phyloP scores from a whole-genome alignment of 2,329 filamentous ascomycete genomes.

The Aspergillus hortae region DNA sequence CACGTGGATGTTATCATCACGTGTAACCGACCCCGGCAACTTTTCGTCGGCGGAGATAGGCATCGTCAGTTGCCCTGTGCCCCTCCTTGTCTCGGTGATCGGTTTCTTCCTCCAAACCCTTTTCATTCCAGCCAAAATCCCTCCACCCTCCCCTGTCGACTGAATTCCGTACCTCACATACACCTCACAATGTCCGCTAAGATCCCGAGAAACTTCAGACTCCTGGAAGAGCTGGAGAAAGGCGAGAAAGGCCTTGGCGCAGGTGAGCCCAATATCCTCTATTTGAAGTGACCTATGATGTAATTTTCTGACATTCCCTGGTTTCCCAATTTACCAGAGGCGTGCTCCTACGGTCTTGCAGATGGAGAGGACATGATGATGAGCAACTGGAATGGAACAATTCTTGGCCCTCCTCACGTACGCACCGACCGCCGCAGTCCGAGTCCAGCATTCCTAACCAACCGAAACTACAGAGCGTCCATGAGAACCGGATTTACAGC shows the following conservation, averaged over 20 bases:
- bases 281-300: not conserved
- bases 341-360: constrained; percentile 93
- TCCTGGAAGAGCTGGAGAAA: constrained; percentile 97
- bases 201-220: constrained; percentile 91
- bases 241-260: constrained; percentile 96
- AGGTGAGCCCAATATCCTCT: constrained; percentile 43
- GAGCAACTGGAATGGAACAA: constrained; percentile 98
- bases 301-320: constrained; percentile 20
- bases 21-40: constrained; percentile 5
- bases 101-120: constrained; percentile 1
- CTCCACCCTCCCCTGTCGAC: not conserved
- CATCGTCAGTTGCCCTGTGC: constrained; percentile 15
- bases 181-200: constrained; percentile 59
- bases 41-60: constrained; percentile 4
- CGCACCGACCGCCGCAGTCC: constrained; percentile 28
- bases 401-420: constrained; percentile 93
- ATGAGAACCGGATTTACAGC: constrained; percentile 99
- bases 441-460: constrained; percentile 11
- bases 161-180: not conserved
- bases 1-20: constrained; percentile 21
- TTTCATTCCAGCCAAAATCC: constrained; percentile 9
- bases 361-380: constrained; percentile 93
- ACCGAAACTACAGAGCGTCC: constrained; percentile 65
- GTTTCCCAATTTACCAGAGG: constrained; percentile 56
- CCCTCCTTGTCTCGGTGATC: constrained; percentile 12